Base-by-base conservation (phyloP, 1,284 basidiomycete species). In the Ceratobasidium sp. region DNA sequence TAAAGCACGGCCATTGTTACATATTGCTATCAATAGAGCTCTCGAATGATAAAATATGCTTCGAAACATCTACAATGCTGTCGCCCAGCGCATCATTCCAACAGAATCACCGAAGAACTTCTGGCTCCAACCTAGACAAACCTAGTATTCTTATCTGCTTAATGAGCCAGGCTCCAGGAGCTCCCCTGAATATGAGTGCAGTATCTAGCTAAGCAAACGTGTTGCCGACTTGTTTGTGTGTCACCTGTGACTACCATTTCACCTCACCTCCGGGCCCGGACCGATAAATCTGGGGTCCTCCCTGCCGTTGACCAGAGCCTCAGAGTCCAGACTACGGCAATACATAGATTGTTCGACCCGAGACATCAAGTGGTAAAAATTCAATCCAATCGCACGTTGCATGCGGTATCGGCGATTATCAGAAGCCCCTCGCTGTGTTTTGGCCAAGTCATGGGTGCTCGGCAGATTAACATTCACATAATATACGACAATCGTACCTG, bases 171-270 rank as follows among this genome's bases (percentile, higher is more conserved):
- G 36, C 36, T 41, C 36, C 36, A 41, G 11, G 36, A 41, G 36
- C 36, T 41, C 11, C 36, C 36, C 11, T 11, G 36, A 41, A 41
- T 11, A 41, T 11, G 36, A 11, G 36, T 11, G 36, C 36, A 11
- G 36, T 11, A 41, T 41, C 36, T 11, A 41, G 36, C 36, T n/a
- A n/a, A n/a, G n/a, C n/a, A n/a, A n/a, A n/a, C n/a, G n/a, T n/a
- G n/a, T 22, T 56, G 27, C 22, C 22, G 29, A 56, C 53, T 56
- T 29, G 53, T 24, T n/a, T 17, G 36, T 57, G 31, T 44, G 50
- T 69, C 31, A 41, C 24, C 19, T 17, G 45, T 57, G 66, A 69
- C 66, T 69, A 69, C 50, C 17, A 56, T 57, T 69, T 69, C 51
- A 69, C 66, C 31, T 56, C 66, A 69, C 24, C 24, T 47, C 7